phyloP scores from a whole-genome alignment of 495 filamentous ascomycete species.

The Trichoderma virens region DNA sequence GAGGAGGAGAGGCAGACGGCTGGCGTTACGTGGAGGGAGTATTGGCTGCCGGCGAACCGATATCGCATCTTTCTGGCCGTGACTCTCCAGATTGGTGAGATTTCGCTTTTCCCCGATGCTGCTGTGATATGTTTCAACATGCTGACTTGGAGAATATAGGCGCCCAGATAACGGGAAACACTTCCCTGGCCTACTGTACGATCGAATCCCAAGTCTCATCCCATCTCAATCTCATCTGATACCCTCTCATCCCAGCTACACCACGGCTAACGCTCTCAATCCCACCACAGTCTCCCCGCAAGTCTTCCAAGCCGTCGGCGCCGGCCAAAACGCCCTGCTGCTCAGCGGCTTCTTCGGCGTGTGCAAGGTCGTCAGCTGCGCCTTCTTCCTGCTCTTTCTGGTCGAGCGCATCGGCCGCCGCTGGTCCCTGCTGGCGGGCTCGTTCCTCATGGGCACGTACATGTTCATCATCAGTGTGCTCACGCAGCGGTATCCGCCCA shows the following conservation, averaged over 20 bases:
- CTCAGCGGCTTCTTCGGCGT: conserved; percentile 43
- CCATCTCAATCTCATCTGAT: background rate
- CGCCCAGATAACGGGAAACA: conserved; percentile 42
- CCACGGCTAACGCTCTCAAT: conserved; percentile 12
- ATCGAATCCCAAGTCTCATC: background rate
- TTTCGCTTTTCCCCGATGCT: conserved; percentile 8
- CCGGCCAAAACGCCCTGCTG: conserved; percentile 33
- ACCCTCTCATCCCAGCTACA: background rate
- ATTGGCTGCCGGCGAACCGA: conserved; percentile 36
- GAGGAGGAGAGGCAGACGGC: conserved; percentile 38
- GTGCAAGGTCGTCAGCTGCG: conserved; percentile 38
- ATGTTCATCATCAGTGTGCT: conserved; percentile 24
- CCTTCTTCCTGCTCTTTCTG: conserved; percentile 31
- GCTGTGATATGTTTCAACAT: too few species aligned
- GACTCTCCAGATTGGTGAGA: conserved; percentile 29
- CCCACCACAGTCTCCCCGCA: conserved; percentile 27
- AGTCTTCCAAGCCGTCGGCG: conserved; percentile 40
- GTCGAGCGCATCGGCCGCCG: conserved; percentile 33
- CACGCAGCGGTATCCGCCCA: conserved; percentile 35
- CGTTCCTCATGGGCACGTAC: conserved; percentile 28
- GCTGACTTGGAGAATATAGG: conserved; percentile 16
- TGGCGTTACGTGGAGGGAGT: conserved; percentile 37
- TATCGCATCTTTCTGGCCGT: conserved; percentile 34
- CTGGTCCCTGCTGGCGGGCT: conserved; percentile 26
- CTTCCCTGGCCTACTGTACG: conserved; percentile 38